Conservation (phyloP, 257 asterid species). For the Vinca minor region DNA sequence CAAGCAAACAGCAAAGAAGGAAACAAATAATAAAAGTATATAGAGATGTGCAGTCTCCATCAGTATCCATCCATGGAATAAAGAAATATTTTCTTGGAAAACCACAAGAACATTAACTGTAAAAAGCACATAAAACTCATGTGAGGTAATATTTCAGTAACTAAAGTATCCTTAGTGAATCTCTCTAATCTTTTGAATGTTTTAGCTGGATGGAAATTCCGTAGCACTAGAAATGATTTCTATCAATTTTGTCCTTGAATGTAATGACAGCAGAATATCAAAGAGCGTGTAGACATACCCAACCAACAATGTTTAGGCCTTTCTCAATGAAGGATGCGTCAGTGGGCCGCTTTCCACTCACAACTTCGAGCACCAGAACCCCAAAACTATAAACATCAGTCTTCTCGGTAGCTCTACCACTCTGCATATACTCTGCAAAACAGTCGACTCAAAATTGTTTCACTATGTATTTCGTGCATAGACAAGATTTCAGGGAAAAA, state of each 20-base stretch:
- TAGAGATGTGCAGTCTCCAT: not conserved
- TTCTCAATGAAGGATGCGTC: constrained; percentile 77
- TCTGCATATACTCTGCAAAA: constrained; percentile 74
- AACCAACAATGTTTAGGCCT: constrained; percentile 81
- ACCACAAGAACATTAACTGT: not conserved
- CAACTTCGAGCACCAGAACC: constrained; percentile 64
- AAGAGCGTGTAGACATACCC: constrained; percentile 41
- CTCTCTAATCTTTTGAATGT: not conserved
- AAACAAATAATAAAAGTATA: not conserved
- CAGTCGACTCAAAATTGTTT: not conserved
- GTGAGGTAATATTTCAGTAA: not conserved
- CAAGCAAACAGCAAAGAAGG: not conserved
- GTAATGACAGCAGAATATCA: not conserved
- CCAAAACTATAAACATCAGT: constrained; percentile 85
- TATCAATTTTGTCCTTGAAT: not conserved
- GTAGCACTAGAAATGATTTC: not conserved
- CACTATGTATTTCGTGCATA: not conserved
- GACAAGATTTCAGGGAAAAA: not conserved
- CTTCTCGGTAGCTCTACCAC: constrained; percentile 89
- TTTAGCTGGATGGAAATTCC: not conserved
- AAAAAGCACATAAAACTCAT: not conserved
- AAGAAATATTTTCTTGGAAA: not conserved
- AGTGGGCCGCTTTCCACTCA: constrained; percentile 73
- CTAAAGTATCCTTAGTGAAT: not conserved
- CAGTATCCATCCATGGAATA: not conserved